Conservation (phyloP, 73 alveolate genomes). For the Paraurostyla sp. region DNA sequence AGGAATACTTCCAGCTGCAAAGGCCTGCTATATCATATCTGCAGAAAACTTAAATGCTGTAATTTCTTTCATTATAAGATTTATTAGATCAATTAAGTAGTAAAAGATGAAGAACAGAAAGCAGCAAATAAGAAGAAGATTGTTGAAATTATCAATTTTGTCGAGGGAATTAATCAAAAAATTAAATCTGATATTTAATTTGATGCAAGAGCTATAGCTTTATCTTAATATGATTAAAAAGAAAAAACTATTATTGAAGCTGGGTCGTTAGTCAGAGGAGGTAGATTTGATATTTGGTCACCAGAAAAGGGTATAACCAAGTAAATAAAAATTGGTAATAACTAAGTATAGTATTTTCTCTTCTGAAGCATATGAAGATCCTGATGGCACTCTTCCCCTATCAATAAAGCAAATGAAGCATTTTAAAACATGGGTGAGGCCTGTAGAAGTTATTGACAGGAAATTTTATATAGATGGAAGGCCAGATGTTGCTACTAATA, state of each 20-base stretch:
- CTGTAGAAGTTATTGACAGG: conserved; percentile 57
- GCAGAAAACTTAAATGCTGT: conserved; percentile 61
- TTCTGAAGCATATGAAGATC: conserved; percentile 63
- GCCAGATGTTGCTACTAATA: conserved; percentile 59
- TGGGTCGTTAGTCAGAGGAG: conserved; percentile 67
- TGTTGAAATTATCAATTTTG: conserved; percentile 2
- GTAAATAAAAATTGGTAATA: neutral
- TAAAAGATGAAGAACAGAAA: conserved; percentile 55
- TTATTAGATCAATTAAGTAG: conserved; percentile 28
- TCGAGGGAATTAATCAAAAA: conserved; percentile 58
- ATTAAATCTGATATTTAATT: conserved; percentile 36
- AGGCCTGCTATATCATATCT: conserved; percentile 54
- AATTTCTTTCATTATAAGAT: neutral
- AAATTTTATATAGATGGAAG: conserved; percentile 14
- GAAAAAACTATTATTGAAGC: conserved; percentile 60
- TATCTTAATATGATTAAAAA: conserved; percentile 41
- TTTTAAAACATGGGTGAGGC: conserved; percentile 61
- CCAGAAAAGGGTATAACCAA: conserved; percentile 63
- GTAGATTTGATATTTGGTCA: conserved; percentile 63
- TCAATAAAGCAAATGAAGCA: conserved; percentile 57
- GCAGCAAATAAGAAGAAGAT: conserved; percentile 19
- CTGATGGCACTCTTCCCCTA: conserved; percentile 73
- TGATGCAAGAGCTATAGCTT: conserved; percentile 49
- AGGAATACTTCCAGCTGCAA: conserved; percentile 53
- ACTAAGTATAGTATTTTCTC: conserved; percentile 39